Base-by-base conservation (phyloP, 1,284 basidiomycete species). In the Tranzscheliella williamsii region DNA sequence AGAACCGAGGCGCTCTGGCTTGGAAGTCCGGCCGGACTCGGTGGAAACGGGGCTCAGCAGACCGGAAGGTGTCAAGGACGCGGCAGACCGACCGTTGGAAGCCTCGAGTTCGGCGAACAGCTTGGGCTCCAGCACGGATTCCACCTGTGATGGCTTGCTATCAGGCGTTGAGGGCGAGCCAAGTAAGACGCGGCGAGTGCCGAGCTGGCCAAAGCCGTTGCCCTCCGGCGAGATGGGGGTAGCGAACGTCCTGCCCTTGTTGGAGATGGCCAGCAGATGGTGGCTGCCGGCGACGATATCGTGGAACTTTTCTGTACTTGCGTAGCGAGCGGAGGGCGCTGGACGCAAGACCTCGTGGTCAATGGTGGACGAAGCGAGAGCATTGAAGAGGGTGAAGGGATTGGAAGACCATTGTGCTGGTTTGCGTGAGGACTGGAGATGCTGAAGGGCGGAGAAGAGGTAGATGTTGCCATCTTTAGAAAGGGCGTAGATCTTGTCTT, bases 121-220 rank as follows among this genome's bases (percentile, higher is more conserved):
- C 6, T 55, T 45, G 9, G 71, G 67, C 38, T 73, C 68, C n/a
- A 73, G 52, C 4, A 65, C 23, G 2, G 58, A 41, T 26, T 87
- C 84, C 2, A 85, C 80, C 17, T 55, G 53, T 6, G 42, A 43
- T 3, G 50, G 79, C 80, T 60, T 60, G 42, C 42, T 53, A 32
- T 51, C 55, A 6, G 49, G 61, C 4, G 56, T 57, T 87, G 82
- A 64, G 83, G 86, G 67, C 81, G 85, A 72, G 86, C 83, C 70
- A 24, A 76, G 55, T 35, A 55, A 30, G 4, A 72, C 63, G 2
- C 50, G 47, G 4, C 66, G 45, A 11, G 58, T 52, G 12, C 91
- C 91, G 11, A 96, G 85, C 78, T 96, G 93, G 1, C 90, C 89
- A 75, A 87, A 85, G 1, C 83, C 80, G 79, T 97, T 96, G n/a